Base-by-base conservation (phyloP, 2,329 filamentous ascomycete genomes). In the Fusarium nelsonii region DNA sequence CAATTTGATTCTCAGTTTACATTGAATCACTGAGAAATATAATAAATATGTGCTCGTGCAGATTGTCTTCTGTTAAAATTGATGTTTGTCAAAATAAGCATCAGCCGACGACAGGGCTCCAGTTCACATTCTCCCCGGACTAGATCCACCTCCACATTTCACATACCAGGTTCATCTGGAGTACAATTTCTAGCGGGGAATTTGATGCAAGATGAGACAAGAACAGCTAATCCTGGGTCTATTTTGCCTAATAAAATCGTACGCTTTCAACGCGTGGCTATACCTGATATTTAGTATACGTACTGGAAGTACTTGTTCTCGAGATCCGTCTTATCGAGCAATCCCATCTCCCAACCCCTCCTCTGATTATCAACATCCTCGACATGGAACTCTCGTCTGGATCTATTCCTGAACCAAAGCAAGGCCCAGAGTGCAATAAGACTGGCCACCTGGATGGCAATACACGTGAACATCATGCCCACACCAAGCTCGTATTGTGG, bases 401-500 rank as follows among this genome's bases (percentile, higher is more conserved):
- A 63, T 7, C 46, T 18, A 12, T 70, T 69, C 11, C 65, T 50
- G 4, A 6, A 5, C 69, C 69, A 72, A 0, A 72, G 18, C 1
- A 72, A 5, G 1, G 40, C 48, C 69, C 65, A 72, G 0, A 72
- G 23, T 0, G 45, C 36, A 3, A 65, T 20, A 7, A 72, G 54
- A 20, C 49, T 68, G 0, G 54, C 16, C 0, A 70, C 49, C 4
- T 72, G 70, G 1, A 65, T 51, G 0, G 66, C 69, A 3, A 72
- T 65, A 0, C 70, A 72, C 0, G 67, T 58, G 6, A 72, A 70
- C 70, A 72, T 72, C 69, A 72, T 72, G 2, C 63, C 69, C 0
- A 72, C 65, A 2, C 68, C 70, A 20, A 71, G 58, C 1, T 39
- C 41, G 11, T 71, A 71, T 4, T 54, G 43, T 2, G 69, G 69